Percentiles rank a stretch among this genome's conserved stretches.
These are phyloP conservation scores for Picocystis salinarum DNA, from an alignment of 139 green algal species.

Conservation along the genomic window DNA sequence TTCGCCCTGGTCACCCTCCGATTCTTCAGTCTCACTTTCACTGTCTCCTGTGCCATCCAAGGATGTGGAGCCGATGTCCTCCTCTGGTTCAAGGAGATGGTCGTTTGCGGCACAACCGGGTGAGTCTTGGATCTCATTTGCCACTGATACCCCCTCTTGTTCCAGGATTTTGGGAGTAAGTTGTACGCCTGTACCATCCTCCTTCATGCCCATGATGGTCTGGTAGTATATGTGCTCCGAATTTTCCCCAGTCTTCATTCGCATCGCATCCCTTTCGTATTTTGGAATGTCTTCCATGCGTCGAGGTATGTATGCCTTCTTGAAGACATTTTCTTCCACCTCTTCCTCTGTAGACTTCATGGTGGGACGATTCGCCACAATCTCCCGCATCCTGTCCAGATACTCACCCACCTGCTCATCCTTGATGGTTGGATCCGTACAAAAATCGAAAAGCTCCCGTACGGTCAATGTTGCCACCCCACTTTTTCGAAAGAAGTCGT, in stretches of 20 bases:
- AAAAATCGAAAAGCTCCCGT: conserved; percentile 93
- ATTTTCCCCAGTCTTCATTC: conserved; percentile 11
- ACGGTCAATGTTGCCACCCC: conserved; percentile 58
- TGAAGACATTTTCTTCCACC: conserved; percentile 45
- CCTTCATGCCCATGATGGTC: conserved; percentile 38
- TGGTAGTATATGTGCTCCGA: conserved; percentile 91
- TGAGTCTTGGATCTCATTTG: conserved; percentile 5
- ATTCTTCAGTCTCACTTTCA: not conserved
- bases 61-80: conserved; percentile 1
- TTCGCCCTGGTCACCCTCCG: conserved; percentile 9
- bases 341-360: conserved; percentile 15
- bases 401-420: conserved; percentile 47
- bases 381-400: conserved; percentile 1
- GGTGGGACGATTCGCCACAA: not conserved
- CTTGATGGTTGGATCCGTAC: conserved; percentile 69
- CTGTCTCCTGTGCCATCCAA: conserved; percentile 1
- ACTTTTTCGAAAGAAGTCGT: conserved; percentile 71
- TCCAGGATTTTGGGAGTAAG: conserved; percentile 14
- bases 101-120: not conserved
- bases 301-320: conserved; percentile 80
- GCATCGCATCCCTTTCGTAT: not conserved
- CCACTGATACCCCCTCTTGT: no score
- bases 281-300: conserved; percentile 3
- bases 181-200: conserved; percentile 53
- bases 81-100: not conserved